Base-by-base conservation (phyloP, 2,329 filamentous ascomycete species). In the Alternaria burnsii region DNA sequence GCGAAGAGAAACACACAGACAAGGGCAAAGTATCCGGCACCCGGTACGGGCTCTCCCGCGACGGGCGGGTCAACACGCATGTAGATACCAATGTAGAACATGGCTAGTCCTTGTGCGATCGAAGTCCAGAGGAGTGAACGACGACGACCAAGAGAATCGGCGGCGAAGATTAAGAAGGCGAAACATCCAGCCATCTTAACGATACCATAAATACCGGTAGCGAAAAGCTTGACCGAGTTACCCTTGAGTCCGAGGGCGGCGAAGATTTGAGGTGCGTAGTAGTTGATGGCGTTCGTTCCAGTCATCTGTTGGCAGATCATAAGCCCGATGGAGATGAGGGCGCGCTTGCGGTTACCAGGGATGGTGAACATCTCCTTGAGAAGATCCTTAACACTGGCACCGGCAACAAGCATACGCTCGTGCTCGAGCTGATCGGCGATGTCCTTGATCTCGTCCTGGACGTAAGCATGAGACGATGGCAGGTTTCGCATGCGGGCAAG, bases 241-340 rank as follows among this genome's bases (percentile, higher is more conserved):
- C 82, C 84, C 1, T 71, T 79, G 56, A 92, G 82, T 18, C 90
- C 90, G 3, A 92, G 82, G 66, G 87, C 84, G 44, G 80, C 79
- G 80, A 92, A 92, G 68, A 92, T 91, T 56, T 86, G 84, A 0
- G 90, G 90, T 0, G 88, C 87, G 66, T 92, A 91, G 80, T 90
- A 90, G 75, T 89, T 79, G 64, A 78, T 78, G 26, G 76, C 77
- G 20, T 79, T 79, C 2, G 76, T 78, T 18, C 88, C 89, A 0
- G 89, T 91, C 86, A 91, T 89, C 74, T 91, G 89, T 75, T 92
- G 89, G 74, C 88, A 91, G 40, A 91, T 80, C 89, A 84, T 86
- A 36, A 83, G 78, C 14, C 76, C 89, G 82, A 92, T 85, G 30
- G 87, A 88, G 58, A 91, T 84, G 47, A 90, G 76, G 3, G 85